Evolutionary conservation across 1,139 yeast species (phyloP), one percentile per base, ranked within the genome.

Genomic region (Zygotorulaspora mrakii): DNA sequence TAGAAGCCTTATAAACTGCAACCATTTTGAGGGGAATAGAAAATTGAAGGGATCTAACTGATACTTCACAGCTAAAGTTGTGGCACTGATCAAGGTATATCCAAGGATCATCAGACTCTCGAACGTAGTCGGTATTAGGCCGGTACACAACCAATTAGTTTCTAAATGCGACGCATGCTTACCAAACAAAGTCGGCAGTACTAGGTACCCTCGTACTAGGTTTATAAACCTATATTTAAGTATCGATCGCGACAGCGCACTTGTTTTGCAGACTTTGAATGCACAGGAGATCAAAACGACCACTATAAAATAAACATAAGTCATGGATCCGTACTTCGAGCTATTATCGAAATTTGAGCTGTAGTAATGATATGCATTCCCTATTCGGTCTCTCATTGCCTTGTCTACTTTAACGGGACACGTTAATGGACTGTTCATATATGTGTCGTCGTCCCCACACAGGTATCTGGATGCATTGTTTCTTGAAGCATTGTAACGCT

Each of bases 61-160:
- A 27, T 49, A 53, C 7, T 70, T 65, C 23, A 69, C 61, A 11
- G 68, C 61, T 42, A 66, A 48, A 33, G 76, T 65, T 13, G 76
- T 64, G 8, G 72, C 42, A 31, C 71, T 67, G 43, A 80, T 59
- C 2, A 69, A 54, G 9, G 74, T 51, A 59, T 77, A 80, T 7
- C 73, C 64, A 8, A 63, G 47, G 13, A 81, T 62, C 31, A 76
- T 64, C 5, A 76, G 46, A 0, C 79, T 57, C 59, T 82, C 94
- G 46, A 74, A 64, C 43, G 94, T 69, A 0, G 88, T 76, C 59
- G 49, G 66, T 31, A 48, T 36, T 28, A 49, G 35, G 2, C 54
- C 58, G 12, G 50, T 46, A 11, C 50, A 31, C 9, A 28, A 28
- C 31, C 31, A 28, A 14, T 28, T 28, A 3, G 16, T 28, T 14